Evolutionary conservation across 179 eudicot species (phyloP), one percentile per base, ranked within the genome.

Genomic region (Beta lomatogona): DNA sequence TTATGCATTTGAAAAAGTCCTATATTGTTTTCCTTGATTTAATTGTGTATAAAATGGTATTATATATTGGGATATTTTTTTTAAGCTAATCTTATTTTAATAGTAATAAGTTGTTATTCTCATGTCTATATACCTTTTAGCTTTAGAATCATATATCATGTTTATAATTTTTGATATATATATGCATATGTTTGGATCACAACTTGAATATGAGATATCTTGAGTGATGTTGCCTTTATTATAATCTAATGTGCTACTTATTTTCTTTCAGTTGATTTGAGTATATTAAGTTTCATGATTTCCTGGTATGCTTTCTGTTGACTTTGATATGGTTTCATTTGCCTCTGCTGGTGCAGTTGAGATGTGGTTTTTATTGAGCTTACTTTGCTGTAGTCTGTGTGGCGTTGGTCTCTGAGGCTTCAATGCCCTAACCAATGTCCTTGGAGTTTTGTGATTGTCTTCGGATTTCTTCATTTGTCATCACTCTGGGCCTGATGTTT

Each of bases 331-430:
- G 69, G 57, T 83, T 73, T 71, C 79, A 71, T 63, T 77, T 78
- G 69, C 55, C 69, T 15, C 64, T 61, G 76, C 81, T 82, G 79
- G 77, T 80, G 76, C 77, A 79, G 79, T 36, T 59, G 77, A 19
- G 54, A 41, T 16, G 31, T 79, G 71, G 75, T 61, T 71, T 61
- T 79, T 83, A 14, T 79, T 79, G 61, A 64, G 73, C 78, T 79
- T 81, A 68, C 75, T 87, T 68, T 83, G 87, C 81, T 86, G 88
- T 60, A 77, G 60, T 64, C 87, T 89, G 58, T 86, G 82, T n/a
- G n/a, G n/a, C n/a, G n/a, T n/a, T n/a, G n/a, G n/a, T n/a, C n/a
- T n/a, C n/a, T n/a, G n/a, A n/a, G n/a, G n/a, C n/a, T n/a, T n/a
- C n/a, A n/a, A n/a, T n/a, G n/a, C n/a, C n/a, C n/a, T n/a, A n/a